Conservation (phyloP, 176 grass and related monocot species). For the Alloteropsis semialata region DNA sequence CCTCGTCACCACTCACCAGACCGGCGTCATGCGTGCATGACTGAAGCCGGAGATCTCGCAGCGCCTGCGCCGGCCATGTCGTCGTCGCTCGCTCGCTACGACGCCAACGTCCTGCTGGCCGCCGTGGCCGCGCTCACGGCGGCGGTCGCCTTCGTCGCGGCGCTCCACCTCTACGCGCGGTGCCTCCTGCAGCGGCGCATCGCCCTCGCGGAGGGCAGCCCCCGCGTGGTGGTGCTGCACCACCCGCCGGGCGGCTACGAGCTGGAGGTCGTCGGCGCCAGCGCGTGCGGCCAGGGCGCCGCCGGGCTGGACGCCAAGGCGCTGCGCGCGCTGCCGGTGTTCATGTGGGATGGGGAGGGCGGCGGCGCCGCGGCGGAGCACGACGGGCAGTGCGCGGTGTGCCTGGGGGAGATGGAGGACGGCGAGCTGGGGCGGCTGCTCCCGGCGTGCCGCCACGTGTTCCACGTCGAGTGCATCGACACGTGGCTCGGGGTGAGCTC, state of each 20-base stretch:
- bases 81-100: background rate
- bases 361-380: background rate
- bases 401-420: constrained; percentile 49
- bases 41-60: background rate
- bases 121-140: constrained; percentile 45
- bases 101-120: constrained; percentile 29
- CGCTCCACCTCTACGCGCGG: constrained; percentile 49
- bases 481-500: constrained; percentile 47
- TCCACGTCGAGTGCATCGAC: constrained; percentile 61
- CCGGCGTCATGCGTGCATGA: background rate
- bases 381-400: constrained; percentile 39
- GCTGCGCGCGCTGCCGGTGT: constrained; percentile 45
- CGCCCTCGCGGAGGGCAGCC: background rate
- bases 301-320: constrained; percentile 34
- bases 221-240: background rate
- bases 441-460: constrained; percentile 49
- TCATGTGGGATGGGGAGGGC: constrained; percentile 2
- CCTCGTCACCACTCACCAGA: background rate
- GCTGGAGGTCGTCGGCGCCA: background rate
- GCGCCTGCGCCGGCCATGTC: constrained; percentile 18
- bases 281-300: background rate
- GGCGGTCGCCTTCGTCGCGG: constrained; percentile 41
- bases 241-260: background rate
- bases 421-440: constrained; percentile 52
- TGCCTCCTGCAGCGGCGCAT: constrained; percentile 18